Percentiles rank a stretch among this genome's conserved stretches.
Evolutionary conservation across 768 basidiomycete species (phyloP).

Genomic region (Kwoniella newhampshirensis): DNA sequence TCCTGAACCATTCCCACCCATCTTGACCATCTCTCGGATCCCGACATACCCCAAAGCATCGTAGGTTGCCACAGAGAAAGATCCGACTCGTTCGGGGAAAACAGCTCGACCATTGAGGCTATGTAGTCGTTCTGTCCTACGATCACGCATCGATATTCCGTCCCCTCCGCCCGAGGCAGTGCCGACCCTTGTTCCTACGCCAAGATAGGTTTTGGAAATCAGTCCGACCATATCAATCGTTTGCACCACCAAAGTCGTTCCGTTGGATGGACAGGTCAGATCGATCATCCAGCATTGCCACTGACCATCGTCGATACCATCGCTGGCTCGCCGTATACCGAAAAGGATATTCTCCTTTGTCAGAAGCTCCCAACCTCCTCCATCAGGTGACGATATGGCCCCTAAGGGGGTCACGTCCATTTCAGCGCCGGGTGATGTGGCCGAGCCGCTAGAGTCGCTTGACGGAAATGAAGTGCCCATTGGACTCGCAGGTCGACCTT

Average conservation of each 20-base stretch:
- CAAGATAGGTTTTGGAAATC: slow-evolving; percentile 7
- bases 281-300: slow-evolving; percentile 38
- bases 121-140: slow-evolving; percentile 24
- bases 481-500: neutral
- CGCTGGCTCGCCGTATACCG: slow-evolving; percentile 17
- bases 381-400: slow-evolving; percentile 7
- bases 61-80: slow-evolving; percentile 18
- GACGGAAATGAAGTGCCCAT: neutral
- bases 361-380: slow-evolving; percentile 2
- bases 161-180: neutral
- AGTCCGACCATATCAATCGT: slow-evolving; percentile 9
- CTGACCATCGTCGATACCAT: slow-evolving; percentile 31
- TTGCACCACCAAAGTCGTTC: slow-evolving; percentile 24
- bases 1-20: neutral
- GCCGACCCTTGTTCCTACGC: neutral
- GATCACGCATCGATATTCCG: slow-evolving; percentile 23
- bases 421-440: slow-evolving; percentile 6
- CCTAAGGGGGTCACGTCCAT: slow-evolving; percentile 14
- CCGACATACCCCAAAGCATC: slow-evolving; percentile 29
- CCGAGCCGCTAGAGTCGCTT: neutral
- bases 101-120: slow-evolving; percentile 21
- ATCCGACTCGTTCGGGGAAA: slow-evolving; percentile 7
- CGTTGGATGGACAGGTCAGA: slow-evolving; percentile 34
- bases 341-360: slow-evolving; percentile 10
- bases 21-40: slow-evolving; percentile 19